Conservation (phyloP, 495 filamentous ascomycete genomes). For the Beverwykella pulmonaria region DNA sequence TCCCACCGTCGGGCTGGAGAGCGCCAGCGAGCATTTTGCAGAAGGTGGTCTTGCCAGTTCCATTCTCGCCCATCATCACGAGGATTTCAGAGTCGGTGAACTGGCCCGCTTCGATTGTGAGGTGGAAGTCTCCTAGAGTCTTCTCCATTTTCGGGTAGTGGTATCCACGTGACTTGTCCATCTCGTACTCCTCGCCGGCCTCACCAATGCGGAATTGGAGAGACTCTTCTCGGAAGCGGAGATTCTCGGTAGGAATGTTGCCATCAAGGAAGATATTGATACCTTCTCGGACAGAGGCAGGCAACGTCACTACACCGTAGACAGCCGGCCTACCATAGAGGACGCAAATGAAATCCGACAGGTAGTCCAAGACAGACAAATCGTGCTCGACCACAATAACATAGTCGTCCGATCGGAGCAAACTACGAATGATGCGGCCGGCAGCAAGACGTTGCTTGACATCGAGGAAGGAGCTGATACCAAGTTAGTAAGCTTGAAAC, state of each 20-base stretch:
- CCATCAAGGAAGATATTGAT: conserved; percentile 99
- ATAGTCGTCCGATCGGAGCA: conserved; percentile 86
- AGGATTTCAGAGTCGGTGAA: conserved; percentile 99
- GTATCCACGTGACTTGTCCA: conserved; percentile 83
- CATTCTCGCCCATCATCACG: conserved; percentile 99
- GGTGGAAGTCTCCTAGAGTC: conserved; percentile 86
- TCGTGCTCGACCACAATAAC: conserved; percentile 99
- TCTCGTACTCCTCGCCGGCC: conserved; percentile 84
- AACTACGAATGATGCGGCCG: conserved; percentile 84
- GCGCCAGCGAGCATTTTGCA: conserved; percentile 92
- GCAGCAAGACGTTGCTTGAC: conserved; percentile 96
- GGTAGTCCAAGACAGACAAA: conserved; percentile 94
- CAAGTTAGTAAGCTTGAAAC: background rate
- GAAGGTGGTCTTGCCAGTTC: conserved; percentile 96
- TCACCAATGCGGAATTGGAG: conserved; percentile 95
- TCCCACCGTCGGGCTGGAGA: conserved; percentile 78
- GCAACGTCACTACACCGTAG: conserved; percentile 97
- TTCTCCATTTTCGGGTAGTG: conserved; percentile 89
- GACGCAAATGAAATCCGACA: conserved; percentile 97
- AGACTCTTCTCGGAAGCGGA: conserved; percentile 96
- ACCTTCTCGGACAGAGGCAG: conserved; percentile 93
- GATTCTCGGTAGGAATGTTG: conserved; percentile 95
- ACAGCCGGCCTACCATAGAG: conserved; percentile 93
- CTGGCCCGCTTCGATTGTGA: conserved; percentile 74
- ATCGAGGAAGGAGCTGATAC: conserved; percentile 77